phyloP scores from a whole-genome alignment of 2,329 filamentous ascomycete species.

The Ophiostoma ips region DNA sequence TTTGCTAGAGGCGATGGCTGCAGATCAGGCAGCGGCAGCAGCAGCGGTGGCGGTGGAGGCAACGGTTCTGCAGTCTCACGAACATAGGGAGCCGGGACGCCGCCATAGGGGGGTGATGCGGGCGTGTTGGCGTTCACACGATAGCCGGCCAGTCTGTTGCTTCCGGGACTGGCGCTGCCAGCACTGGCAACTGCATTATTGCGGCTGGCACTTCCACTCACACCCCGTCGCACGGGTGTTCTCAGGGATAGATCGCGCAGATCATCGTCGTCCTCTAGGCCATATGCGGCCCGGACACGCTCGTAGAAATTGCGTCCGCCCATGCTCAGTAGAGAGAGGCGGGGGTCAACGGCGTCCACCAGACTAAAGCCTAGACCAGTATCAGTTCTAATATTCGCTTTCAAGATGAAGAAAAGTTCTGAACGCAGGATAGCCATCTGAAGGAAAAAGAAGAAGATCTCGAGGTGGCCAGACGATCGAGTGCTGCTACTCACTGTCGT shows the following conservation, averaged over 20 bases:
- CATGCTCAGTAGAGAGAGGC: not conserved
- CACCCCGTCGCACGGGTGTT: not conserved
- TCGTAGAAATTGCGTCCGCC: not conserved
- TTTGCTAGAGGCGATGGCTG: not conserved
- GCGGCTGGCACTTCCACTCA: not conserved
- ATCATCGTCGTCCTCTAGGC: not conserved
- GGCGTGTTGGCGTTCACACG: no score
- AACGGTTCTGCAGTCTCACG: not conserved
- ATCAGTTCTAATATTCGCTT: not conserved
- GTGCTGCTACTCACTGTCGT: no score
- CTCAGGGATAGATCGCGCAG: not conserved
- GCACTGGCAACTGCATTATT: no score
- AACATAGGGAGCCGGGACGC: no score
- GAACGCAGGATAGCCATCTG: no score
- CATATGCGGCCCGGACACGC: slow-evolving; percentile 6
- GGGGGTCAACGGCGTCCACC: not conserved
- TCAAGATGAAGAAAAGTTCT: not conserved
- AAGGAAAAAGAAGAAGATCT: no score
- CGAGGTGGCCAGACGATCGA: no score
- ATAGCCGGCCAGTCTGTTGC: no score
- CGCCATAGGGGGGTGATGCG: no score
- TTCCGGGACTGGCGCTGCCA: no score
- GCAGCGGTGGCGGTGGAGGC: not conserved
- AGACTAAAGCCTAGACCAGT: not conserved
- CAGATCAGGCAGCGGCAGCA: no score